Percentiles rank a stretch among this genome's conserved stretches.
phyloP scores from a whole-genome alignment of 495 filamentous ascomycete species.

The Copromyces sp. region DNA sequence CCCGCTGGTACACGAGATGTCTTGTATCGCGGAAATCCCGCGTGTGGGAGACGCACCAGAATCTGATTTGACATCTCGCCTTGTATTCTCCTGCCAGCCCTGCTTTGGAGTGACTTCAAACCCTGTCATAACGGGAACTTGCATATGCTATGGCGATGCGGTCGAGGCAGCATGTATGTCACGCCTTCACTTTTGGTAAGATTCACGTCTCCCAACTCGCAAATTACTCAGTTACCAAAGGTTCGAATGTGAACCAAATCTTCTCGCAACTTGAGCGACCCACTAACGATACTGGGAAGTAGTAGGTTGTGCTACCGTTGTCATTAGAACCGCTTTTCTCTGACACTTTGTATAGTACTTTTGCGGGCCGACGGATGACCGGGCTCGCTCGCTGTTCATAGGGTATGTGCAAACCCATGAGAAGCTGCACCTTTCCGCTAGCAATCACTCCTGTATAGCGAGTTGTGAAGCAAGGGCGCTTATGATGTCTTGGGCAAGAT shows the following conservation, averaged over 20 bases:
- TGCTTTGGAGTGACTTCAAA: neutral
- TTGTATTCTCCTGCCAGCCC: neutral
- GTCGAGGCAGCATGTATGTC: neutral
- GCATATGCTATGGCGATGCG: neutral
- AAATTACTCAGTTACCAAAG: neutral
- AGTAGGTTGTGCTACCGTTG: neutral
- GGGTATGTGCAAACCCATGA: neutral
- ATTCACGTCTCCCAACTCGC: neutral
- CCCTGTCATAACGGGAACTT: neutral
- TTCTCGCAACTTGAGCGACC: neutral
- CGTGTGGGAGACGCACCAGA: neutral
- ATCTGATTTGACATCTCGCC: neutral
- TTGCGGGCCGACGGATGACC: neutral
- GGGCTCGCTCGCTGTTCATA: neutral
- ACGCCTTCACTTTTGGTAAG: neutral
- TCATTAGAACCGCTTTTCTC: neutral
- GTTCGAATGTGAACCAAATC: neutral
- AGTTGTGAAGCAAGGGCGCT: neutral
- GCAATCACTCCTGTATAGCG: neutral
- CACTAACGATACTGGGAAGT: neutral
- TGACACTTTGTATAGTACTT: neutral
- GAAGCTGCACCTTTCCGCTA: neutral
- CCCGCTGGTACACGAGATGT: neutral
- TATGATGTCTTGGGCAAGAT: neutral
- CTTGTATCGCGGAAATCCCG: neutral